phyloP scores from a whole-genome alignment of 1,284 basidiomycete genomes.

The Amylostereum areolatum region DNA sequence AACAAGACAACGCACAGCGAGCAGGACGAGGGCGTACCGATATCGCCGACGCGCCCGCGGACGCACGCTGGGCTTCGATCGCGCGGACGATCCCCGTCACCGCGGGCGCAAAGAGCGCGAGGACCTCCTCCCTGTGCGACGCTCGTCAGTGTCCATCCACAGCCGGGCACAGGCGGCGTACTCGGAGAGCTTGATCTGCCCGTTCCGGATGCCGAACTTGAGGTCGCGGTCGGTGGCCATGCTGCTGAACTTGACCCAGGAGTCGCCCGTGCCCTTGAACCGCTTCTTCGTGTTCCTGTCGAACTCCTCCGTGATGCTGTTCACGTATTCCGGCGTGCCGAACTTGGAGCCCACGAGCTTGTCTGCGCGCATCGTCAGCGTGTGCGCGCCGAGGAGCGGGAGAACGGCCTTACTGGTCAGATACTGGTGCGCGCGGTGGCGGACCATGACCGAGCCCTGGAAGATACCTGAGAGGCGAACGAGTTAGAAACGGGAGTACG shows the following conservation, averaged over 20 bases:
- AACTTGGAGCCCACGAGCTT: slow-evolving; percentile 25
- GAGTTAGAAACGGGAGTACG: slow-evolving; percentile 19
- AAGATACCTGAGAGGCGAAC: neutral
- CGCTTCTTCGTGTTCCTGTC: slow-evolving; percentile 46
- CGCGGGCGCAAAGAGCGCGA: slow-evolving; percentile 36
- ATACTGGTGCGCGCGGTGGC: slow-evolving; percentile 10
- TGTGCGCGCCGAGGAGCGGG: slow-evolving; percentile 21
- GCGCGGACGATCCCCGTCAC: slow-evolving; percentile 27
- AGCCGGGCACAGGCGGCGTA: slow-evolving; percentile 11
- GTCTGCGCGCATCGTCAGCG: slow-evolving; percentile 16
- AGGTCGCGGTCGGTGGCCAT: slow-evolving; percentile 36
- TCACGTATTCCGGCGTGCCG: slow-evolving; percentile 28
- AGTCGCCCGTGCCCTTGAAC: slow-evolving; percentile 37
- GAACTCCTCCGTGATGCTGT: slow-evolving; percentile 38
- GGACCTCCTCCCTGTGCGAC: slow-evolving; percentile 30
- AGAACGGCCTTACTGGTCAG: slow-evolving; percentile 16
- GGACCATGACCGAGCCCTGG: neutral
- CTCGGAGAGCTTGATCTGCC: slow-evolving; percentile 42
- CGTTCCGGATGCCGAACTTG: slow-evolving; percentile 35
- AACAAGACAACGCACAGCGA: no score
- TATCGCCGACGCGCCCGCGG: slow-evolving; percentile 9
- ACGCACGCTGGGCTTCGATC: slow-evolving; percentile 25
- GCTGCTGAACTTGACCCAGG: slow-evolving; percentile 46
- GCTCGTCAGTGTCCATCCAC: neutral
- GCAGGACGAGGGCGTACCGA: no score